A percentile compares a stretch with the other conserved stretches of the same genome.
Conservation (phyloP, 116 monocot species). For the Trichopus zeylanicus region DNA sequence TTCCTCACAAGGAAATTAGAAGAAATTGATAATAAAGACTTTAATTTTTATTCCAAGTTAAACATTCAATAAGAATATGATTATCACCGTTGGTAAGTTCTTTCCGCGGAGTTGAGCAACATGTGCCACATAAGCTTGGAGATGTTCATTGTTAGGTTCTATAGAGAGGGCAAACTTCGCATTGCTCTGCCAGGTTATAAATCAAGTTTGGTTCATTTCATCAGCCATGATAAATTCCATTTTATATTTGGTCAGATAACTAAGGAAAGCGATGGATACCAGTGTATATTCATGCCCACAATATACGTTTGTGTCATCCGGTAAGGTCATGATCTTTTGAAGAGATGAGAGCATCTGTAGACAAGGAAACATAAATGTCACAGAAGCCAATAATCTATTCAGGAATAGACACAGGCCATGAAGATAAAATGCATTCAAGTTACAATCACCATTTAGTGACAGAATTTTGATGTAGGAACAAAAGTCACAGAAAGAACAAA, state of each 20-base stretch:
- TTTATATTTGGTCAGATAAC: neutral
- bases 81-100: slow-evolving; percentile 65
- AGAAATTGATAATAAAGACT: neutral
- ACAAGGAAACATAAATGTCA: neutral
- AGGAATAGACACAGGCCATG: no score
- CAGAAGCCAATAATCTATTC: neutral
- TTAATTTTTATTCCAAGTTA: neutral
- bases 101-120: slow-evolving; percentile 57
- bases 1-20: neutral
- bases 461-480: no score
- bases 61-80: neutral
- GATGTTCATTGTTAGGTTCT: slow-evolving; percentile 64
- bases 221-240: neutral
- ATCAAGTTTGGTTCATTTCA: neutral
- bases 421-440: no score
- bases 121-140: slow-evolving; percentile 60
- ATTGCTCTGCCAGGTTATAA: slow-evolving; percentile 19
- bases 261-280: slow-evolving; percentile 19
- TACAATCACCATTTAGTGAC: no score
- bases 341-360: slow-evolving; percentile 77
- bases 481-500: no score
- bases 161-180: slow-evolving; percentile 82
- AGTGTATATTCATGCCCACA: slow-evolving; percentile 93
- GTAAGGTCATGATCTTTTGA: slow-evolving; percentile 56
- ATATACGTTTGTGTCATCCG: slow-evolving; percentile 74